Base-by-base conservation (phyloP, 2,329 filamentous ascomycete species). In the Exophiala phaeomuriformis region DNA sequence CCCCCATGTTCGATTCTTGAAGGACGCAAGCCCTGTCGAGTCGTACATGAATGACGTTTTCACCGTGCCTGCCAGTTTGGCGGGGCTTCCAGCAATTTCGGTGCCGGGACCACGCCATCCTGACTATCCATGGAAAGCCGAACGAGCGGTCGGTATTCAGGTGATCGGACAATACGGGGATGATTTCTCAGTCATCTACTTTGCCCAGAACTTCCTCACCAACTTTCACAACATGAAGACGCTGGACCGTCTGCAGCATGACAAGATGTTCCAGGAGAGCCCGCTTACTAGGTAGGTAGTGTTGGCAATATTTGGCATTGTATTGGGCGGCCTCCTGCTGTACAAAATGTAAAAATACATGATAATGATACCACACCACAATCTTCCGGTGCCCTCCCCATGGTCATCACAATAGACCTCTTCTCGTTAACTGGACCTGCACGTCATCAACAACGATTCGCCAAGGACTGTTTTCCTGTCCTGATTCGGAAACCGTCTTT, bases 41-140 rank as follows among this genome's bases (percentile, higher is more conserved):
- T 80, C 80, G 1, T 97, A 96, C 66, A 86, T 87, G 75, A 95
- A 93, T 65, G 93, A 98, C 71, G 85, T 97, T 1, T 91, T 97
- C 64, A 97, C 93, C 0, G 91, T 98, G 1, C 93, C 93, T 1
- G 90, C 91, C 1, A 96, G 90, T 71, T 74, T 98, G 60, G 93
- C 91, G 0, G 93, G 93, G 0, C 73, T 98, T 51, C 93, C 93
- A 2, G 88, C 90, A 7, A 80, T 96, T 47, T 96, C 86, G 61
- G 77, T 98, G 7, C 91, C 93, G 0, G 75, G 85, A 58, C 68
- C 70, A 41, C 36, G 40, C 27, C 55, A 57, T 43, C 57, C 57
- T 5, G 54, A 57, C 42, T 40, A 57, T 33, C 51, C 60, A 29
- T 57, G 54, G 52, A 55, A 49, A 39, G 53, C 50, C 2, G 59